phyloP scores from a whole-genome alignment of 805 yeast species.

The Cyberlindnera mrakii region DNA sequence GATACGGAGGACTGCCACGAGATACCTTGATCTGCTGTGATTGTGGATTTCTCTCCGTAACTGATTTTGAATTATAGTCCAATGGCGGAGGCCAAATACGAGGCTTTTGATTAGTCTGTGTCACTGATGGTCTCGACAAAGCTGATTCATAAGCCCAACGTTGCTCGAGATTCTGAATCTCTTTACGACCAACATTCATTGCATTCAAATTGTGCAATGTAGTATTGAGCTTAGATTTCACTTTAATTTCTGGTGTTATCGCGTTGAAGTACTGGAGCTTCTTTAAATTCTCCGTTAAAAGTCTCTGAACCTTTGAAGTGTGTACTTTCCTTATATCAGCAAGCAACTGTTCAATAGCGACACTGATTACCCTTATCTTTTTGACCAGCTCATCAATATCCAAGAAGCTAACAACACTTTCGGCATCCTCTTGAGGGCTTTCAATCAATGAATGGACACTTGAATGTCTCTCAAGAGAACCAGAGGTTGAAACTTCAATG shows the following conservation, averaged over 20 bases:
- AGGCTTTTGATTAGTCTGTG: neutral
- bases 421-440: neutral
- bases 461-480: neutral
- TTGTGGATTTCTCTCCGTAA: neutral
- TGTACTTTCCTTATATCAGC: neutral
- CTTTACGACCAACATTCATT: slow-evolving; percentile 1
- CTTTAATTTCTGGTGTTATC: slow-evolving; percentile 1
- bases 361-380: neutral
- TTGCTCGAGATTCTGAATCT: slow-evolving; percentile 1
- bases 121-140: neutral
- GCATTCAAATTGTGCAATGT: slow-evolving; percentile 1
- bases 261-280: slow-evolving; percentile 4
- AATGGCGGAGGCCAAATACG: neutral
- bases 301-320: slow-evolving; percentile 1
- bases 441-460: neutral
- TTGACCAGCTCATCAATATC: neutral
- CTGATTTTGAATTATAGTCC: neutral
- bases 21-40: no score
- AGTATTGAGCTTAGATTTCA: slow-evolving; percentile 1
- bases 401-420: neutral
- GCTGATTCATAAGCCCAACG: slow-evolving; percentile 4
- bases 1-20: no score
- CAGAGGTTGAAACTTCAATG: neutral
- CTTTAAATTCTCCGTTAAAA: neutral
- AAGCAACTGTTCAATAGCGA: neutral